Evolutionary conservation across 441 rosid species (phyloP).

Genomic region (Mallotus repandus): DNA sequence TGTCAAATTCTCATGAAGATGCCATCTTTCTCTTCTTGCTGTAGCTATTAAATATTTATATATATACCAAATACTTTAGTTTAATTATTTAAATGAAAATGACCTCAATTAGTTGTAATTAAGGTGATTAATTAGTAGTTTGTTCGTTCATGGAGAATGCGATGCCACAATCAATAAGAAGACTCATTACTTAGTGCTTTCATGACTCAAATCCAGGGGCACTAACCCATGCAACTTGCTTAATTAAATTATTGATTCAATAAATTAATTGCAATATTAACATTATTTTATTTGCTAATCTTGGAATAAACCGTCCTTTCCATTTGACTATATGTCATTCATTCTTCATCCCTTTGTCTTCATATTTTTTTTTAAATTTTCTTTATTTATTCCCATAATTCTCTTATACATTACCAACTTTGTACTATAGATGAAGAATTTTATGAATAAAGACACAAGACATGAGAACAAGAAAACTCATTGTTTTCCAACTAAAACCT

Average conservation of each 20-base stretch:
- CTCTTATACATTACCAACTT: background rate
- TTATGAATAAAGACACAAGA: slow-evolving; percentile 18
- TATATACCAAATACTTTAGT: background rate
- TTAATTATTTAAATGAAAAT: background rate
- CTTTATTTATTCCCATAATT: too few relatives aligned
- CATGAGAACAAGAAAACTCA: slow-evolving; percentile 19
- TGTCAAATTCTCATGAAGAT: background rate
- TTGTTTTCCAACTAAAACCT: background rate
- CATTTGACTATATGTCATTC: background rate
- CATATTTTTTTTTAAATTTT: background rate
- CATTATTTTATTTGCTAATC: background rate
- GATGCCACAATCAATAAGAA: slow-evolving; percentile 4
- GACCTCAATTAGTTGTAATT: slow-evolving; percentile 1
- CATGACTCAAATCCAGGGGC: slow-evolving; percentile 38
- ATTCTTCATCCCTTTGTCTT: background rate
- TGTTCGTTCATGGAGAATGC: slow-evolving; percentile 9
- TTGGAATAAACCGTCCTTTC: background rate
- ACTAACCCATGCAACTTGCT: slow-evolving; percentile 24
- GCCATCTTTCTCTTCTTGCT: background rate
- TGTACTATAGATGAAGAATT: slow-evolving; percentile 13
- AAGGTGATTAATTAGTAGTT: background rate
- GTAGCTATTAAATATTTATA: background rate
- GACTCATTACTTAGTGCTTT: slow-evolving; percentile 26
- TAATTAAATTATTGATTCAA: background rate
- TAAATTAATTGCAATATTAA: background rate